These are phyloP conservation scores for Beauveria sp. DNA, from an alignment of 2,329 filamentous ascomycete genomes.

Conservation along the genomic window DNA sequence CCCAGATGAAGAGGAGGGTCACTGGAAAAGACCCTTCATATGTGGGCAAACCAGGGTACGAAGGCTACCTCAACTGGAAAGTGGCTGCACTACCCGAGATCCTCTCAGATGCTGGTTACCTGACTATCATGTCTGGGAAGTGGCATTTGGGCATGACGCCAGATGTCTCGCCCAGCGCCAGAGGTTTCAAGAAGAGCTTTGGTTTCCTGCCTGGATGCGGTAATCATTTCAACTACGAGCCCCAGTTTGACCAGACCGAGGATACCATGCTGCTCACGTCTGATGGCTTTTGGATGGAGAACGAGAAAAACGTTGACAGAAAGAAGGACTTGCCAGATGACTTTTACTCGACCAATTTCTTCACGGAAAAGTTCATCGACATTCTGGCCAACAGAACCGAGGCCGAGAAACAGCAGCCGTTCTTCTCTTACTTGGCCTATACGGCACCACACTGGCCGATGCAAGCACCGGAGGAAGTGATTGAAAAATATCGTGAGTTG, in stretches of 20 bases:
- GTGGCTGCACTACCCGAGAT: conserved; percentile 53
- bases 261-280: conserved; percentile 26
- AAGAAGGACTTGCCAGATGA: conserved; percentile 32
- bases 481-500: conserved; percentile 32
- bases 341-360: conserved; percentile 47
- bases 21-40: conserved; percentile 28
- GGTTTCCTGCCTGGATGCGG: conserved; percentile 53
- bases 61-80: conserved; percentile 54
- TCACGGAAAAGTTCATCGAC: conserved; percentile 43
- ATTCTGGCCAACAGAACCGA: conserved; percentile 20
- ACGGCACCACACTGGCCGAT: conserved; percentile 46
- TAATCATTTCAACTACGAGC: conserved; percentile 45
- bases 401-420: conserved; percentile 29
- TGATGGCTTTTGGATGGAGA: conserved; percentile 15
- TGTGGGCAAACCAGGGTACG: conserved; percentile 52
- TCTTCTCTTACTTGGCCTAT: conserved; percentile 52
- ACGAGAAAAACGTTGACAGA: conserved; percentile 13
- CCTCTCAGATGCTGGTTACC: conserved; percentile 50
- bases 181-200: conserved; percentile 53
- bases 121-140: conserved; percentile 54
- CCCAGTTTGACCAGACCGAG: conserved; percentile 24
- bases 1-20: neutral
- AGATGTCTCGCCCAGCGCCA: conserved; percentile 45
- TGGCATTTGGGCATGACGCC: conserved; percentile 56
- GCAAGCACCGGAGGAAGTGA: conserved; percentile 38